Evolutionary conservation across 2,329 filamentous ascomycete species (phyloP), one percentile per base, ranked within the genome.

Genomic region (Cryoendolithus antarcticus): DNA sequence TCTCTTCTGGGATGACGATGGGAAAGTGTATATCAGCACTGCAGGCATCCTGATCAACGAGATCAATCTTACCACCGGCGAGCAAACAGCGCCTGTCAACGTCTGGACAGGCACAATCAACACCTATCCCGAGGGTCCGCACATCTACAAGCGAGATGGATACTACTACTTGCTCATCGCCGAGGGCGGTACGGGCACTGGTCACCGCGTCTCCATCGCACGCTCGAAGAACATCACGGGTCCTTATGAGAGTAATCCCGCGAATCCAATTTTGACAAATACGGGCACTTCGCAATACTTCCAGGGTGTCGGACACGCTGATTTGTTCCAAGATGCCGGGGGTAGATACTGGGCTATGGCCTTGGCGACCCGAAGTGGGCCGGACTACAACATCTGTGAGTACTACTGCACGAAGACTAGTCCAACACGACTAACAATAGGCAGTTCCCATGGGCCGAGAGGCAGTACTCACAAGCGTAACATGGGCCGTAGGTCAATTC

Each of bases 271-370:
- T 9, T 35, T 52, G 9, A 53, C 48, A 0, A 49, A 49, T 12
- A 41, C 43, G 12, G 52, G 50, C 27, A 57, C 50, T 4, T 47
- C 39, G 3, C 40, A 50, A 21, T 54, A 58, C 59, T 60, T 50
- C 41, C 72, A 75, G 45, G 70, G 70, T 1, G 65, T 74, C 0
- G 73, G 73, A 0, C 74, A 77, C 38, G 67, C 69, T 1, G 72
- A 77, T 44, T 44, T 76, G 2, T 75, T 77, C 43, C 65, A 72
- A 35, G 72, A 76, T 41, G 44, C 45, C 1, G 29, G 46, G 0
- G 69, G 66, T 0, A 64, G 69, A 24, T 76, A 72, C 72, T 74
- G 70, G 71, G 66, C 61, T 0, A 57, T 67, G 4, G 62, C 63
- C 1, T 53, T 76, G 1, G 59, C 65, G 0, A 69, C 65, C 0